These are phyloP conservation scores for Dendrocalamus latiflorus DNA, from an alignment of 202 grass and related monocot species.

Conservation along the genomic window DNA sequence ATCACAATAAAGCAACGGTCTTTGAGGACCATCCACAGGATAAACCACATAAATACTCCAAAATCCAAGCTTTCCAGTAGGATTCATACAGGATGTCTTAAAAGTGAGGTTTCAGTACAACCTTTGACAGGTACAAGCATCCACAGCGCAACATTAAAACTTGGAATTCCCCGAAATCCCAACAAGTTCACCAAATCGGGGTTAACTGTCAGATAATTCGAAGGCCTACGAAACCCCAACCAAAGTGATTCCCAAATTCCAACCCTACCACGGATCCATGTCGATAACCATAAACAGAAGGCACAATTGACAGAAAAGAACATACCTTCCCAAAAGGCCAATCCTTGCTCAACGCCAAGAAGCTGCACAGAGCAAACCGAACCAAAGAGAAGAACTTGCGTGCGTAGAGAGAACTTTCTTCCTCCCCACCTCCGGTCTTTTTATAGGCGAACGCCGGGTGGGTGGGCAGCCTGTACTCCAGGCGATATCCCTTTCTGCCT, in stretches of 20 bases:
- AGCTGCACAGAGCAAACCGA: not conserved
- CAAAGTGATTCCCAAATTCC: not conserved
- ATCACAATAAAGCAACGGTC: not conserved
- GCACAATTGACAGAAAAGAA: not conserved
- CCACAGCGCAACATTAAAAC: not conserved
- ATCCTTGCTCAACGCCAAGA: not conserved
- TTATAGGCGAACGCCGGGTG: conserved; percentile 31
- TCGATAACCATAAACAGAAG: not conserved
- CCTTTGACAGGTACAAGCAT: not conserved
- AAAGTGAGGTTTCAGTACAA: not conserved
- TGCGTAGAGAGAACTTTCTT: not conserved
- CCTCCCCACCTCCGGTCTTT: not conserved
- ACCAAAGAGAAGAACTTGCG: not conserved
- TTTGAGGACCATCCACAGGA: not conserved
- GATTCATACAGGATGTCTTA: not conserved
- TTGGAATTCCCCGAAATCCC: not conserved
- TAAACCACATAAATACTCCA: not conserved
- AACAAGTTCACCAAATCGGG: not conserved
- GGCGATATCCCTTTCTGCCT: not conserved
- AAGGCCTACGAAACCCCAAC: not conserved
- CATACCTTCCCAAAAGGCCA: conserved; percentile 29
- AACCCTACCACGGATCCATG: not conserved
- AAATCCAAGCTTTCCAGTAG: not conserved
- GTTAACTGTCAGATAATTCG: not conserved
- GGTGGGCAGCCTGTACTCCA: not conserved